Evolutionary conservation across 768 basidiomycete species (phyloP).

Genomic region (Leccinum uliginosum): DNA sequence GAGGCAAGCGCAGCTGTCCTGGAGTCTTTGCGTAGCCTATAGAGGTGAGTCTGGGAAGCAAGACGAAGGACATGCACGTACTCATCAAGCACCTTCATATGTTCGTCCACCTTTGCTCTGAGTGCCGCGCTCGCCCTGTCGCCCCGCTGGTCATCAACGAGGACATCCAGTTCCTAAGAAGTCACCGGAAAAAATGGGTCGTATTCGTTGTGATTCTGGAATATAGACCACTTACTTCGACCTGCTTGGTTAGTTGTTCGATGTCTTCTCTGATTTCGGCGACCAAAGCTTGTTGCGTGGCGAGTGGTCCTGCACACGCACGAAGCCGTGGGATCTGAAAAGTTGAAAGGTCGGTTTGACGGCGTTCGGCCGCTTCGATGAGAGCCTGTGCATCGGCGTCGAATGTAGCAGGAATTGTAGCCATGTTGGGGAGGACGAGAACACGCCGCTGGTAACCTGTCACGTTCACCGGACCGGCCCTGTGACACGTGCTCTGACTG

Average conservation of each 20-base stretch:
- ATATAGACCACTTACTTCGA: conserved; percentile 53
- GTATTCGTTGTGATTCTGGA: conserved; percentile 1
- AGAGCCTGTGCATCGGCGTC: conserved; percentile 47
- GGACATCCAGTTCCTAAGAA: conserved; percentile 57
- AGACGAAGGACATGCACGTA: conserved; percentile 31
- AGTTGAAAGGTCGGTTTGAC: conserved; percentile 57
- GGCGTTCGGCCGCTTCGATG: conserved; percentile 50
- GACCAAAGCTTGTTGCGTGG: conserved; percentile 66
- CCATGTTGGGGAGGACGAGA: conserved; percentile 37
- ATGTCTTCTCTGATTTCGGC: conserved; percentile 77
- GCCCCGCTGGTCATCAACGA: conserved; percentile 69
- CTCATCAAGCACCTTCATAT: conserved; percentile 46
- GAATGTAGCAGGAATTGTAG: conserved; percentile 55
- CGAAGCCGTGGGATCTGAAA: conserved; percentile 75
- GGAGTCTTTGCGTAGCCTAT: conserved; percentile 57
- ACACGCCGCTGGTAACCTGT: background rate
- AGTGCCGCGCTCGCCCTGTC: conserved; percentile 48
- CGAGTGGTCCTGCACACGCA: conserved; percentile 63
- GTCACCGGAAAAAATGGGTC: background rate
- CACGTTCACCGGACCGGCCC: background rate
- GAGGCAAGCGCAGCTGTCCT: conserved; percentile 69
- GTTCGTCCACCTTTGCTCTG: conserved; percentile 45
- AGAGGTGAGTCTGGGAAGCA: background rate
- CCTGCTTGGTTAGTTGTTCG: conserved; percentile 50
- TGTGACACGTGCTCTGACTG: background rate